These are phyloP conservation scores for Tetragonia tetragonoides DNA, from an alignment of 148 eudicot genomes.

Conservation along the genomic window DNA sequence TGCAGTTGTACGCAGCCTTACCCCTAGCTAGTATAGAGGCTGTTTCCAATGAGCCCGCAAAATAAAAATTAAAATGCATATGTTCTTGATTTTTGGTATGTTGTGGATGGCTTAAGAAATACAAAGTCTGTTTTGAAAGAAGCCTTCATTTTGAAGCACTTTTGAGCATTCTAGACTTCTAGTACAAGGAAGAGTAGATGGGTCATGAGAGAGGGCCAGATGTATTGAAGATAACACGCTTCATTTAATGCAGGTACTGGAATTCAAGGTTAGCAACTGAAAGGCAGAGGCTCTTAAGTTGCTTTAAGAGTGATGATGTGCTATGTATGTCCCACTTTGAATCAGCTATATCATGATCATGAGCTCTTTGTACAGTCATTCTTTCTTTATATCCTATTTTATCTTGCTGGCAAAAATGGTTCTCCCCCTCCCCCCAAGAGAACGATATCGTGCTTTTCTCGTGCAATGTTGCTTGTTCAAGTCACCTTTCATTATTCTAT, in stretches of 20 bases:
- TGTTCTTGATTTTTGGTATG: not conserved
- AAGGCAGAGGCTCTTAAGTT: conserved; percentile 79
- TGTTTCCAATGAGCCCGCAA: too few relatives aligned
- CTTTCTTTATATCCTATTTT: not conserved
- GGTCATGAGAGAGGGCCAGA: not conserved
- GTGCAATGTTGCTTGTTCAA: not conserved
- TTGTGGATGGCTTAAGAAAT: not conserved
- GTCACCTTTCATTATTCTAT: not conserved
- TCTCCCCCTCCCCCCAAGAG: not conserved
- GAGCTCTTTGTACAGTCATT: not conserved
- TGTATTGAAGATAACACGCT: not conserved
- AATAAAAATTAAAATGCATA: too few relatives aligned
- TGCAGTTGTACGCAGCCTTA: too few relatives aligned
- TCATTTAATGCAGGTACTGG: conserved; percentile 69
- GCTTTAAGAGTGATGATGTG: conserved; percentile 66
- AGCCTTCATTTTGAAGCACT: not conserved
- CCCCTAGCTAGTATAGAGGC: too few relatives aligned
- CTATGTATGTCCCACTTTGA: conserved; percentile 61
- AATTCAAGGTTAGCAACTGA: conserved; percentile 87
- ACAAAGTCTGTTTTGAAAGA: not conserved
- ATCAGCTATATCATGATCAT: conserved; percentile 12
- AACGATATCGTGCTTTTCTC: not conserved
- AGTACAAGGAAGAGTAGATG: not conserved
- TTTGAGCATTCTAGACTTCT: not conserved
- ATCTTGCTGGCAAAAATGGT: not conserved